Conservation (phyloP, 2,329 filamentous ascomycete genomes). For the Onygenales sp. region DNA sequence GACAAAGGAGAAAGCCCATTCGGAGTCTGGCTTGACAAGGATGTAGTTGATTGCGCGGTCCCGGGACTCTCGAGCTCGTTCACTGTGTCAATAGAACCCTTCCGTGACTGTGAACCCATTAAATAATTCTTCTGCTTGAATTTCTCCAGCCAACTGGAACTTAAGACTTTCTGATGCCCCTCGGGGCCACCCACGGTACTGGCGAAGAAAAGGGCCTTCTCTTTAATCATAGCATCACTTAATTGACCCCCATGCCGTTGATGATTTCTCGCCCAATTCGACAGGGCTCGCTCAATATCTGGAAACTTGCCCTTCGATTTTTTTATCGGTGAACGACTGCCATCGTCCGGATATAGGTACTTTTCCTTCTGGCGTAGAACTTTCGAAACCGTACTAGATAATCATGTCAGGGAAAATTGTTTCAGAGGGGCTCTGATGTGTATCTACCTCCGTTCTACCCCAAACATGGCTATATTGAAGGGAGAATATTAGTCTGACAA, state of each 20-base stretch:
- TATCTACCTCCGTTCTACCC: constrained; percentile 98
- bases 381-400: constrained; percentile 87
- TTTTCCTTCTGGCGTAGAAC: constrained; percentile 91
- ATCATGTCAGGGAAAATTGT: constrained; percentile 6
- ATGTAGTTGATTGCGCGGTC: constrained; percentile 45
- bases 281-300: constrained; percentile 83
- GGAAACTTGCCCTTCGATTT: constrained; percentile 75
- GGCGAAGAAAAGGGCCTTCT: constrained; percentile 75
- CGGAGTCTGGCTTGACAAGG: constrained; percentile 49
- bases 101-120: constrained; percentile 44
- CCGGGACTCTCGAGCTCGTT: constrained; percentile 62
- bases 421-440: constrained; percentile 15
- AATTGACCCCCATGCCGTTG: constrained; percentile 65
- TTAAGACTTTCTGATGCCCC: constrained; percentile 60
- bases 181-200: constrained; percentile 63
- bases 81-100: constrained; percentile 40
- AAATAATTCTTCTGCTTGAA: constrained; percentile 84
- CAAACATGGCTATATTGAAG: constrained; percentile 60
- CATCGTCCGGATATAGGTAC: constrained; percentile 75
- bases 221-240: constrained; percentile 70
- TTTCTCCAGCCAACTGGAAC: constrained; percentile 76
- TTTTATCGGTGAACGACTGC: constrained; percentile 69
- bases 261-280: constrained; percentile 77
- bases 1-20: constrained; percentile 64
- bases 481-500: constrained; percentile 23